Evolutionary conservation across 805 yeast genomes (phyloP).

Genomic region (Torulaspora quercuum): DNA sequence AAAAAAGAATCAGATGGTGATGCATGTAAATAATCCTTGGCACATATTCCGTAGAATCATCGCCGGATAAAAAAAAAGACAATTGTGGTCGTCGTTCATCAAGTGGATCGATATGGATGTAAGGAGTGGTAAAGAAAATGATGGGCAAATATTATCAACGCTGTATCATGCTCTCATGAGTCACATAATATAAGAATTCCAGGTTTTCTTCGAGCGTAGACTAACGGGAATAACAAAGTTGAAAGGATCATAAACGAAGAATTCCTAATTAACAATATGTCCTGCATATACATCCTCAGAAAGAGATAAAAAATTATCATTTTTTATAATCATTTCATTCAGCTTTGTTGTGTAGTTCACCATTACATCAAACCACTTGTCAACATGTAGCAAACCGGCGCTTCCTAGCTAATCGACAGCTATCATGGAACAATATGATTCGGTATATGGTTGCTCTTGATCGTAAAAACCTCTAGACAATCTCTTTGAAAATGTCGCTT

Average conservation of each 20-base stretch:
- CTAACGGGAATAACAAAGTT: constrained; percentile 11
- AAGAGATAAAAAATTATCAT: constrained; percentile 33
- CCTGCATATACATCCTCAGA: constrained; percentile 81
- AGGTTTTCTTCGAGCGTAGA: no score
- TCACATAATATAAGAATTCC: no score
- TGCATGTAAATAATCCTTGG: constrained; percentile 85
- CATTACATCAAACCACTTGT: neutral
- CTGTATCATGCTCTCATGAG: constrained; percentile 33
- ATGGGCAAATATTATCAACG: constrained; percentile 18
- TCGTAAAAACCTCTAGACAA: no score
- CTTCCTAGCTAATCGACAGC: constrained; percentile 7
- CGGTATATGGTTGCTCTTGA: no score
- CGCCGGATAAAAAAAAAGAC: constrained; percentile 40
- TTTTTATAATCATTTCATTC: constrained; percentile 36
- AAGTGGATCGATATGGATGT: constrained; percentile 15
- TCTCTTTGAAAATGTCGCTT: no score
- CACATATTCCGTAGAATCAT: constrained; percentile 52
- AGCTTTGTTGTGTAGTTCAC: constrained; percentile 2
- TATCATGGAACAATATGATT: no score
- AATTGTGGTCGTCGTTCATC: constrained; percentile 40
- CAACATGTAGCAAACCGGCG: constrained; percentile 1
- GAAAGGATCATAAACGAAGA: constrained; percentile 66
- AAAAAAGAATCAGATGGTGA: constrained; percentile 80
- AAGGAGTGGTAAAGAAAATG: neutral
- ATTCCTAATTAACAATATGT: constrained; percentile 60